phyloP scores from a whole-genome alignment of 306 rosid genomes.

The Alnus rubra region DNA sequence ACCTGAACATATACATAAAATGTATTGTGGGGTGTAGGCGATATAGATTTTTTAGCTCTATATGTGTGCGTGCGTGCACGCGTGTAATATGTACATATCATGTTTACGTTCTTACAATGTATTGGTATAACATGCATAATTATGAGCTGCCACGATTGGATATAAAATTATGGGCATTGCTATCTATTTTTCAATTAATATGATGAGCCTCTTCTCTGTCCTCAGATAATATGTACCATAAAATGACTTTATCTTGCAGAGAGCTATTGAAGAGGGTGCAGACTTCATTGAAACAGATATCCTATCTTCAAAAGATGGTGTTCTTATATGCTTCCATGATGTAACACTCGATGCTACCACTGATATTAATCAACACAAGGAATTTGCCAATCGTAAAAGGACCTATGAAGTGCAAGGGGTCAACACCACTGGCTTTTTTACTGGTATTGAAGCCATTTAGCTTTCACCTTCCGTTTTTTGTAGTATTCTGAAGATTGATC shows the following conservation, averaged over 20 bases:
- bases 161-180: neutral
- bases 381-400: conserved; percentile 75
- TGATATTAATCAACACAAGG: conserved; percentile 54
- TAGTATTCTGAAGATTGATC: too few relatives aligned
- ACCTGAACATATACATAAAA: neutral
- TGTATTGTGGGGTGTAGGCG: neutral
- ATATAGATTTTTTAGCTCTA: neutral
- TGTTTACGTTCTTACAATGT: neutral
- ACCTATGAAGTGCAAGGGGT: conserved; percentile 78
- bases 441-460: conserved; percentile 46
- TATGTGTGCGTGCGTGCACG: neutral
- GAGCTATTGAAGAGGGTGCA: conserved; percentile 93
- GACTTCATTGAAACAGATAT: conserved; percentile 97
- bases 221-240: conserved; percentile 14
- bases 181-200: neutral
- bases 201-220: conserved; percentile 3
- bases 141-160: neutral
- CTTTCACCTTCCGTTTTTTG: neutral
- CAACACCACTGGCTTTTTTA: conserved; percentile 71
- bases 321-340: conserved; percentile 85
- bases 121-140: neutral
- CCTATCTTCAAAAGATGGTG: conserved; percentile 84
- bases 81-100: neutral
- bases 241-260: conserved; percentile 47
- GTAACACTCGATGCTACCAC: conserved; percentile 72